Conservation (phyloP, 2,329 filamentous ascomycete genomes). For the Blumeria graminis region DNA sequence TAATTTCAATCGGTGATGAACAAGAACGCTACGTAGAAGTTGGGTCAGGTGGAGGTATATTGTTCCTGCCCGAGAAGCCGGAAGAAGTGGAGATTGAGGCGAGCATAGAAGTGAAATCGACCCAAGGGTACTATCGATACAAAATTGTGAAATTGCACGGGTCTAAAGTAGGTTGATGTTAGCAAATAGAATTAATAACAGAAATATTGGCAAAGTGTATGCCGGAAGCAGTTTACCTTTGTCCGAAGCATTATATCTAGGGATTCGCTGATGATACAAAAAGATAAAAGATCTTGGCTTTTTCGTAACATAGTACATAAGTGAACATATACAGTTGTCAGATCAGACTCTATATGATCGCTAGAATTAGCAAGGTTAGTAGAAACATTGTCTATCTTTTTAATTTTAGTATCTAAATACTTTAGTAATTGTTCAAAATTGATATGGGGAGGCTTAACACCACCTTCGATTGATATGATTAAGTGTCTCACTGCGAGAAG, state of each 20-base stretch:
- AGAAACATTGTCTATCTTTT: background rate
- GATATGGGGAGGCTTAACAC: background rate
- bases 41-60: conserved; percentile 19
- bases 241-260: conserved; percentile 14
- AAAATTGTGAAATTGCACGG: conserved; percentile 14
- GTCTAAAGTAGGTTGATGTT: conserved; percentile 4
- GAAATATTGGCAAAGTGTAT: background rate
- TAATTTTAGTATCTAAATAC: background rate
- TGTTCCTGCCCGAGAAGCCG: conserved; percentile 6
- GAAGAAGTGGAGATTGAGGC: conserved; percentile 8
- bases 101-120: conserved; percentile 14
- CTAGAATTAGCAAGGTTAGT: conserved; percentile 1
- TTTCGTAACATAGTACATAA: conserved; percentile 9
- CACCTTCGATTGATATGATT: conserved; percentile 12
- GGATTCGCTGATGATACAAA: conserved; percentile 13
- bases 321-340: conserved; percentile 10
- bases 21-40: conserved; percentile 30
- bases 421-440: too few relatives aligned
- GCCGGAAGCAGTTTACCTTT: conserved; percentile 8
- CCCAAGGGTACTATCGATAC: conserved; percentile 15
- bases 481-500: conserved; percentile 9
- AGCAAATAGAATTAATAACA: background rate
- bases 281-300: conserved; percentile 9
- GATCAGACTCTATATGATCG: conserved; percentile 6
- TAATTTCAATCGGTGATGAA: conserved; percentile 33